These are phyloP conservation scores for Kodamaea ohmeri DNA, from an alignment of 1,139 yeast species.

Conservation along the genomic window DNA sequence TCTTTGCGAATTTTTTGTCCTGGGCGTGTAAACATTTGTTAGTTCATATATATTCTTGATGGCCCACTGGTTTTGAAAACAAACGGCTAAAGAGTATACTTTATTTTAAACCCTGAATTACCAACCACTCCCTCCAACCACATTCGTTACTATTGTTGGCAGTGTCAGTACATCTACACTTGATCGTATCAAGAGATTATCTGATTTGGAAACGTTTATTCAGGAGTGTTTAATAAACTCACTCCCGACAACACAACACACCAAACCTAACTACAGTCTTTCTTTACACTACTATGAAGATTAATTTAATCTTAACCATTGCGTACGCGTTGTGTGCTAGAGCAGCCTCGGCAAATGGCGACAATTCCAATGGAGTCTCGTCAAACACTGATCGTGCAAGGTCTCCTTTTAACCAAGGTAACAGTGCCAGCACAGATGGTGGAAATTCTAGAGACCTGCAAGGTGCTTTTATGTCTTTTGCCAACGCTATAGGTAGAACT, in stretches of 20 bases:
- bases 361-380: too few relatives aligned
- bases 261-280: constrained; percentile 8
- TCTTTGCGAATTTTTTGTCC: neutral
- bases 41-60: constrained; percentile 2
- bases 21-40: constrained; percentile 2
- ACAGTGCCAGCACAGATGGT: too few relatives aligned
- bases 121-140: neutral
- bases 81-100: constrained; percentile 1
- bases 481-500: too few relatives aligned
- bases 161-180: neutral
- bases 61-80: constrained; percentile 2
- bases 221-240: constrained; percentile 4
- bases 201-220: neutral
- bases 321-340: constrained; percentile 1
- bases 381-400: too few relatives aligned
- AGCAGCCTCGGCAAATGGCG: constrained; percentile 1
- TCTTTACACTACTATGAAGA: constrained; percentile 6
- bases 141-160: constrained; percentile 5
- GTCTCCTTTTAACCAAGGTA: too few relatives aligned
- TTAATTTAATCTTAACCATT: constrained; percentile 2
- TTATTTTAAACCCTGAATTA: neutral
- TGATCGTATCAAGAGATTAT: neutral
- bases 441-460: too few relatives aligned
- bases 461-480: too few relatives aligned
- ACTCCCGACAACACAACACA: constrained; percentile 1